Conservation (phyloP, 345 rosid genomes). For the Ceriops tagal region DNA sequence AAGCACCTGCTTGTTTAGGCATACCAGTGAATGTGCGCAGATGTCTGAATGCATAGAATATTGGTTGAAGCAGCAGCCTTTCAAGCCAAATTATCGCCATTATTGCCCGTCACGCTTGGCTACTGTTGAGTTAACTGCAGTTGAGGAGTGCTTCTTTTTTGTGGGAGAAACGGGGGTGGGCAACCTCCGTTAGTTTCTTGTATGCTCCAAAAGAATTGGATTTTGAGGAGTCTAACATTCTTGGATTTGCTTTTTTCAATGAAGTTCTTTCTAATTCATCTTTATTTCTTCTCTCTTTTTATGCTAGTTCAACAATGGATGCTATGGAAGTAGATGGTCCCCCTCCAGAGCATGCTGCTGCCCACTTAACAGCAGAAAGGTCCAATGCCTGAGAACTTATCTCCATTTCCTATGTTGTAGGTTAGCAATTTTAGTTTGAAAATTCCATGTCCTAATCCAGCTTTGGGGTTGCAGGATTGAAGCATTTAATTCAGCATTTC, state of each 20-base stretch:
- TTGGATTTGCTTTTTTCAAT: not conserved
- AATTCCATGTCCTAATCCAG: not conserved
- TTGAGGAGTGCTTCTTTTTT: no score
- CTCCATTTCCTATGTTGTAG: not conserved
- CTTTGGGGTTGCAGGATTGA: constrained; percentile 44
- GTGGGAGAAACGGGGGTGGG: no score
- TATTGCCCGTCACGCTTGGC: not conserved
- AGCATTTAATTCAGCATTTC: constrained; percentile 66
- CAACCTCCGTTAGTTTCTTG: no score
- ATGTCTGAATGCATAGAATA: not conserved
- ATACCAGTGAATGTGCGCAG: not conserved
- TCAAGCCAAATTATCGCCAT: not conserved
- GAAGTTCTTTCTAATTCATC: not conserved
- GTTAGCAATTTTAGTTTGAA: not conserved
- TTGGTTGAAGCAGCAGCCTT: not conserved
- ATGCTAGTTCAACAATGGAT: constrained; percentile 22
- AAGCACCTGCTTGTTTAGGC: not conserved
- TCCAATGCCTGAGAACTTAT: constrained; percentile 12
- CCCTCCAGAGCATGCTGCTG: constrained; percentile 44
- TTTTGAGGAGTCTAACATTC: no score
- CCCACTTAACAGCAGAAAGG: constrained; percentile 60
- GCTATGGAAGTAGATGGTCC: constrained; percentile 86
- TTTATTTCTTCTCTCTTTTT: not conserved
- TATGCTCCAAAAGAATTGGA: no score
- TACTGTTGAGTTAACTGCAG: not conserved